Percentiles rank a stretch among this genome's conserved stretches.
These are phyloP conservation scores for Vaccinium vitisidaea DNA, from an alignment of 148 eudicot genomes.

Conservation along the genomic window DNA sequence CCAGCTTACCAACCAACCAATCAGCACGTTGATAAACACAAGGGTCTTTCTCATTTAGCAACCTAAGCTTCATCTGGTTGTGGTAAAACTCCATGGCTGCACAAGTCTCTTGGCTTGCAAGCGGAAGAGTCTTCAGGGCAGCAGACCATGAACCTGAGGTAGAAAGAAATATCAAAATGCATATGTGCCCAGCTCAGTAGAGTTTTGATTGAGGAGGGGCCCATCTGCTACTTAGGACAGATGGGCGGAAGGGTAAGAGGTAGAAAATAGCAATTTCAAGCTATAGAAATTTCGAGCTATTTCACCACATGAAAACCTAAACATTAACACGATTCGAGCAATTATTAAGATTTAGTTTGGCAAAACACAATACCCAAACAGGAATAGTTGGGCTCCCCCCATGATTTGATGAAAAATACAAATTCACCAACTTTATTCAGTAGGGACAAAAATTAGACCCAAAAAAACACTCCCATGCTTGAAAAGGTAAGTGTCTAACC, in stretches of 20 bases:
- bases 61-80: constrained; percentile 69
- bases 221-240: not conserved
- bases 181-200: not conserved
- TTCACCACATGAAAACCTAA: not conserved
- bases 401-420: constrained; percentile 3
- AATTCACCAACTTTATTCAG: not conserved
- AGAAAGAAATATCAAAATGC: constrained; percentile 1
- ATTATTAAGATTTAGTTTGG: not conserved
- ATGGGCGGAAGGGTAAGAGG: not conserved
- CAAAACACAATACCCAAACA: not conserved
- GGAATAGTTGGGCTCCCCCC: not conserved
- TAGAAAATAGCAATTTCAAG: not conserved
- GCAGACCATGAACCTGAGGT: constrained; percentile 56
- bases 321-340: not conserved
- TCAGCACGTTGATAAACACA: constrained; percentile 66
- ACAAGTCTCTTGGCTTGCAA: constrained; percentile 83
- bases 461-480: not conserved
- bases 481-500: constrained; percentile 43
- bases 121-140: constrained; percentile 56
- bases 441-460: not conserved
- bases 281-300: not conserved
- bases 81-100: constrained; percentile 82
- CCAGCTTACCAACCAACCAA: constrained; percentile 82
- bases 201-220: not conserved
- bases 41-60: constrained; percentile 58